Evolutionary conservation across 228 moss, liverwort and hornwort species (phyloP), one percentile per base, ranked within the genome.

Genomic region (Sphagnum fallax): DNA sequence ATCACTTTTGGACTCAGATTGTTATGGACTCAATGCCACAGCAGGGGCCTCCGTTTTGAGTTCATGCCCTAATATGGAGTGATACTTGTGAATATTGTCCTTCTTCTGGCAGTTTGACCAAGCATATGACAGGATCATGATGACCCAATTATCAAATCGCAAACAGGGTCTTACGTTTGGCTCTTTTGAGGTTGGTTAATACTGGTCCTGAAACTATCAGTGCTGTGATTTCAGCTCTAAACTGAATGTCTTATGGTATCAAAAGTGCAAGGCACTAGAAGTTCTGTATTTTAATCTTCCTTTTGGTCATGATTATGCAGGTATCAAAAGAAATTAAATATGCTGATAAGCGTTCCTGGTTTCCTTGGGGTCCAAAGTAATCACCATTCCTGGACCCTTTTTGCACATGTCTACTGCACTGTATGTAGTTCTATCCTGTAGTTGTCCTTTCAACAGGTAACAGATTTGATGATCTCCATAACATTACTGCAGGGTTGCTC

Each of bases 241-340:
- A 32, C 32, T 32, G 32, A 32, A 32, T 32, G 32, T 32, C 32
- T 32, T 2, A 32, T 32, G 32, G 32, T 32, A 32, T 32, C 32
- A 32, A 32, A 32, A 32, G 32, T 32, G 32, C 32, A 32, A 32
- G 32, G 32, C 32, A 32, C 32, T 32, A 32, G 32, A 32, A 32
- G 2, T 32, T 47, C 55, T 55, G 55, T 8, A 8, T 55, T 8
- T 8, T 8, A 55, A 55, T 8, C 55, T 55, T 55, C 9, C 55
- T 8, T 12, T 3, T 55, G 55, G 55, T 8, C 32, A 32, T 32
- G 32, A 32, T 32, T 32, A 55, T 12, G 12, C 55, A 55, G 55
- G 84, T 97, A 10, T 82, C 93, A 9, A 93, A 93, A 78, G 93
- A 97, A 64, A 93, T 97, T 4, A 90, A 74, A 73, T 93, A 97